Percentiles rank a stretch among this genome's conserved stretches.
Conservation (phyloP, 192 early-diverging fungal species). For the Irineochytrium annulatum region DNA sequence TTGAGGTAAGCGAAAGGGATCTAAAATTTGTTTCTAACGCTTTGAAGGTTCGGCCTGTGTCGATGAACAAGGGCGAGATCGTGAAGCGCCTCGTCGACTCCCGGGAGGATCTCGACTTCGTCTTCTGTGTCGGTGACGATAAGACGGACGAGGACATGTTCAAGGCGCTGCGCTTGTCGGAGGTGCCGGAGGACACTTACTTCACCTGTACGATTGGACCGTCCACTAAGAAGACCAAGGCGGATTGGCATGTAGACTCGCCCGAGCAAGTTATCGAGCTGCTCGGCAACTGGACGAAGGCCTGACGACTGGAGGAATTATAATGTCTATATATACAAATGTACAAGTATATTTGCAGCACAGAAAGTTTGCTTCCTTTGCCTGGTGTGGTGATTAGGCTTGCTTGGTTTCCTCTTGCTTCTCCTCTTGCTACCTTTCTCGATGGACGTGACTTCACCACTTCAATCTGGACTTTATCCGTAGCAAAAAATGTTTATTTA, state of each 20-base stretch:
- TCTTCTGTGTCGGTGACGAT: slow-evolving; percentile 95
- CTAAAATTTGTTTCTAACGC: not conserved
- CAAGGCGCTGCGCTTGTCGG: slow-evolving; percentile 49
- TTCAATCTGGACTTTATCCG: too few species aligned
- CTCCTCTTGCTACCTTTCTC: too few species aligned
- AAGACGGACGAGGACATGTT: slow-evolving; percentile 99
- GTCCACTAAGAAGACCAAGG: slow-evolving; percentile 81
- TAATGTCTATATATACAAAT: too few species aligned
- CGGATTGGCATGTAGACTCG: slow-evolving; percentile 74
- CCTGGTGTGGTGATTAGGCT: too few species aligned
- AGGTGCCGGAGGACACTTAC: slow-evolving; percentile 40
- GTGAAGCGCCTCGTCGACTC: slow-evolving; percentile 74
- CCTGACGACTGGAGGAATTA: too few species aligned
- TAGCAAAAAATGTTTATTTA: too few species aligned
- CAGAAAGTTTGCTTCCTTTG: too few species aligned
- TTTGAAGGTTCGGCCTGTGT: slow-evolving; percentile 70
- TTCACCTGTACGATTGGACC: slow-evolving; percentile 82
- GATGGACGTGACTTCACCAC: too few species aligned
- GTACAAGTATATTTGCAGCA: too few species aligned
- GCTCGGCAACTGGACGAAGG: slow-evolving; percentile 16
- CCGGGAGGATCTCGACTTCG: slow-evolving; percentile 74
- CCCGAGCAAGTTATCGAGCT: slow-evolving; percentile 63
- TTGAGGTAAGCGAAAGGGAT: slow-evolving; percentile 54
- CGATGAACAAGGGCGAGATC: slow-evolving; percentile 96
- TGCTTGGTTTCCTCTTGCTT: too few species aligned